A percentile compares a stretch with the other conserved stretches of the same genome.
These are phyloP conservation scores for Dendrobium officinale DNA, from an alignment of 106 monocot species.

Conservation along the genomic window DNA sequence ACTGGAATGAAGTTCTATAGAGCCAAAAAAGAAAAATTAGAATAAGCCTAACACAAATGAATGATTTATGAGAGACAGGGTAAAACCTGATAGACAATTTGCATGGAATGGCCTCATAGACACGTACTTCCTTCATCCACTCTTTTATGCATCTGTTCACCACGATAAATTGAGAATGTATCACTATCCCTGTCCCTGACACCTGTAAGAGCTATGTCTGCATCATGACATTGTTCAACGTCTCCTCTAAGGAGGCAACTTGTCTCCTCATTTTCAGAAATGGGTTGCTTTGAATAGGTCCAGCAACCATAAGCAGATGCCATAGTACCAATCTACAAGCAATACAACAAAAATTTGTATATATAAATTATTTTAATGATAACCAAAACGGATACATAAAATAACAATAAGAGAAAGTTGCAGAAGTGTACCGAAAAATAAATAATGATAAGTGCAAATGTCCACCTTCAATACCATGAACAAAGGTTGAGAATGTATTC, in stretches of 20 bases:
- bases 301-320: slow-evolving; percentile 55
- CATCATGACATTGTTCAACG: no score
- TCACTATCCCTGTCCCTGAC: no score
- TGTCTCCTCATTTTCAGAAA: slow-evolving; percentile 12
- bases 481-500: not conserved
- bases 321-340: slow-evolving; percentile 34
- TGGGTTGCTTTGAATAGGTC: slow-evolving; percentile 12
- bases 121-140: slow-evolving; percentile 30
- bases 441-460: slow-evolving; percentile 49
- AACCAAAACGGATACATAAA: not conserved
- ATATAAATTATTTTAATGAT: not conserved
- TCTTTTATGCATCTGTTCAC: not conserved
- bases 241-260: slow-evolving; percentile 14
- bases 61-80: no score
- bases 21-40: no score
- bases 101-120: slow-evolving; percentile 49
- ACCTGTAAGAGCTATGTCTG: no score
- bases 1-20: no score
- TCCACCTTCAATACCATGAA: slow-evolving; percentile 54
- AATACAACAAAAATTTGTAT: not conserved
- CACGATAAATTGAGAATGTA: no score
- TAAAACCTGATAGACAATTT: slow-evolving; percentile 56
- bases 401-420: not conserved
- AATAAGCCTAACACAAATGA: no score
- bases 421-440: slow-evolving; percentile 55